Evolutionary conservation across 176 grass and related monocot species (phyloP), one percentile per base, ranked within the genome.

Genomic region (Hyparrhenia diplandra): DNA sequence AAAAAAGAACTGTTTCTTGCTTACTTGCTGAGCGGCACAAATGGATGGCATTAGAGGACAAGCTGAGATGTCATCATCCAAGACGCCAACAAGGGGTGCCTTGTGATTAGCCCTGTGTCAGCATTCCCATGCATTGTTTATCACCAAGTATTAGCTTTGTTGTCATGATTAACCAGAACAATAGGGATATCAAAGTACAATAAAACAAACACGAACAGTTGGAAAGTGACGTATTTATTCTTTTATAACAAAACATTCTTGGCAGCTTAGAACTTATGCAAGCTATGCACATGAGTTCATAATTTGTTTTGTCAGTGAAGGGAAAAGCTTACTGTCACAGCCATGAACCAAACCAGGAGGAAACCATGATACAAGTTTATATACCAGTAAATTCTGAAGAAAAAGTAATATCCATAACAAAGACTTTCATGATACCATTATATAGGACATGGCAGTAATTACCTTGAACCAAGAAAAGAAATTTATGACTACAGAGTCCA

Each of bases 81-180:
- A 71, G 66, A 52, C 17, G 41, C 42, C 45, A 73, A 61, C 39
- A 47, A 76, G 30, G 46, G 12, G 71, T 76, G 13, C 13, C 60
- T 74, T 82, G 47, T 76, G 70, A 70, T 60, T 60, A 68, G 35
- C n/a, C 10, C 74, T 52, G 16, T 69, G 51, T 16, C 79, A 41
- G n/a, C 63, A 62, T 40, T 81, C 8, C 10, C 41, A 64, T 54
- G 74, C 55, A 87, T 82, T 71, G 40, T 78, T 74, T 83, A 71
- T 40, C 17, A 30, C 14, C 10, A 68, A 61, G 23, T 34, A 87
- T 51, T 72, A 72, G 18, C 46, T 55, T 65, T 14, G 10, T 71
- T 64, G 28, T 39, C 78, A 61, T 37, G 49, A 49, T 49, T 76
- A 61, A 69, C 47, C 70, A 42, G 43, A 78, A 71, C 12, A 45